Percentiles rank a stretch among this genome's conserved stretches.
Conservation (phyloP, 2,329 filamentous ascomycete species). For the Sclerotinia spermophila region DNA sequence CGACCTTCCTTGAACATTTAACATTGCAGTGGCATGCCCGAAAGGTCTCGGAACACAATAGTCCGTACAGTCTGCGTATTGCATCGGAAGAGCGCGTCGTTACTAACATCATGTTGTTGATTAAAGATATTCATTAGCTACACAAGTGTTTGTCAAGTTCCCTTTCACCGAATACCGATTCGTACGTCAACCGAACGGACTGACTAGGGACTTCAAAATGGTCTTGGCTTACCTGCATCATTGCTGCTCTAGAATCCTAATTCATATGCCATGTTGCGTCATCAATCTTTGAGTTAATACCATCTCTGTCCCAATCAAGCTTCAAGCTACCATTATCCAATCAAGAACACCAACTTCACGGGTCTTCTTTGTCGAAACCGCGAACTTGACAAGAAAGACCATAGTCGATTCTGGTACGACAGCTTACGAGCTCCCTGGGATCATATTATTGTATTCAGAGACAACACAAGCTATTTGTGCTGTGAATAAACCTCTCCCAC, state of each 20-base stretch:
- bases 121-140: no score
- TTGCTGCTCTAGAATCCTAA: not conserved
- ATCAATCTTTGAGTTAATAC: not conserved
- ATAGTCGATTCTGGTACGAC: not conserved
- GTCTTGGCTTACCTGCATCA: not conserved
- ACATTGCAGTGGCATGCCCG: no score
- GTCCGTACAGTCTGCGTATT: not conserved
- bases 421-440: not conserved
- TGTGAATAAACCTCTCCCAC: not conserved
- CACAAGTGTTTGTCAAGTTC: not conserved
- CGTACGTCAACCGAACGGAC: not conserved
- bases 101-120: not conserved
- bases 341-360: not conserved
- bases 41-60: not conserved
- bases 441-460: not conserved
- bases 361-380: not conserved
- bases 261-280: not conserved
- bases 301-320: not conserved
- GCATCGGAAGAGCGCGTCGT: not conserved
- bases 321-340: not conserved
- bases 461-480: not conserved
- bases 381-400: not conserved
- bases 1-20: not conserved
- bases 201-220: not conserved
- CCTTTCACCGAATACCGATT: not conserved